Conservation (phyloP, 345 rosid genomes). For the Populus nigra region DNA sequence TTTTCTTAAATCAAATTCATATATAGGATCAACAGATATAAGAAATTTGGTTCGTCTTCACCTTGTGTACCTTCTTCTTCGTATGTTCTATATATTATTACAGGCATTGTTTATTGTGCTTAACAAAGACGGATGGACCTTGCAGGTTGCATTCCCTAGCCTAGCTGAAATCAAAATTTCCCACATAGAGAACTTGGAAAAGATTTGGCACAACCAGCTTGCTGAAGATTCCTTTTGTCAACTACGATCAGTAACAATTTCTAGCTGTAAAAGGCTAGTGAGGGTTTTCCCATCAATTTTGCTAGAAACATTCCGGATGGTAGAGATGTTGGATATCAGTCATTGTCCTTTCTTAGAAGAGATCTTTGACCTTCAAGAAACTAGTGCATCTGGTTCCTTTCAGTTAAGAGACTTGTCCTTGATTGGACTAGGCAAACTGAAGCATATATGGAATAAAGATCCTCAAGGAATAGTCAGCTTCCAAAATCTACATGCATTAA, state of each 20-base stretch:
- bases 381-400: background rate
- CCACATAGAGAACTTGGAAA: background rate
- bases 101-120: too few species aligned
- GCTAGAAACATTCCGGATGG: background rate
- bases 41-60: too few species aligned
- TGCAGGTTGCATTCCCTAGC: slow-evolving; percentile 19
- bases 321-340: background rate
- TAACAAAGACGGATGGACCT: background rate
- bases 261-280: background rate
- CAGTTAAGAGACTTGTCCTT: background rate
- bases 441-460: slow-evolving; percentile 12
- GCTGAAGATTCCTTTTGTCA: slow-evolving; percentile 1
- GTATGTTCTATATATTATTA: too few species aligned
- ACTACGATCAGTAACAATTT: background rate
- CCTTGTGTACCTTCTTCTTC: too few species aligned
- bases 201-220: slow-evolving; percentile 5
- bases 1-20: too few species aligned
- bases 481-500: background rate
- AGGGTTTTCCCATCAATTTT: slow-evolving; percentile 11
- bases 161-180: background rate
- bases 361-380: slow-evolving; percentile 8
- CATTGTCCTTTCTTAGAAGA: slow-evolving; percentile 5
- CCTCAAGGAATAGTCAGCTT: slow-evolving; percentile 1
- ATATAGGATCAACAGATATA: too few species aligned
- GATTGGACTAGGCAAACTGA: background rate